phyloP scores from a whole-genome alignment of 345 rosid genomes.

The Moricandia moricandioides region DNA sequence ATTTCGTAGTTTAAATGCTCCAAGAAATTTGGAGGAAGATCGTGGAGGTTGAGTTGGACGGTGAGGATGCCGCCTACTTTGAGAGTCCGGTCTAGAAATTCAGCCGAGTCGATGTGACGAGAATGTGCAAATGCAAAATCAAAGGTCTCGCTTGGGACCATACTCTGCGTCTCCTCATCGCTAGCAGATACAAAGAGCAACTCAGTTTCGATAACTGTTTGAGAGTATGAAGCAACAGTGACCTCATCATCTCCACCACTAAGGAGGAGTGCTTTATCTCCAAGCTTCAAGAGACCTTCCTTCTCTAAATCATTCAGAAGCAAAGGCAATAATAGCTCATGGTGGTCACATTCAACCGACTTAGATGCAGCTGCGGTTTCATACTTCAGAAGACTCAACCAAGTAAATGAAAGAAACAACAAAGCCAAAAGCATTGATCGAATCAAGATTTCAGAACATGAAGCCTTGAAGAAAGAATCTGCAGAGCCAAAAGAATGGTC shows the following conservation, averaged over 20 bases:
- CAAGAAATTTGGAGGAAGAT: constrained; percentile 33
- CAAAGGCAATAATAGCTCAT: constrained; percentile 35
- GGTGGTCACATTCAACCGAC: constrained; percentile 17
- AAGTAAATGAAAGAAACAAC: constrained; percentile 43
- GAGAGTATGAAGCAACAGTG: constrained; percentile 31
- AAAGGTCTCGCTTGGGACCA: constrained; percentile 41
- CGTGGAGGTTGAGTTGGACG: constrained; percentile 35
- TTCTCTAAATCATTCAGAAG: constrained; percentile 53
- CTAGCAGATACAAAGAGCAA: constrained; percentile 41
- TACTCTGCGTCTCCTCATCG: constrained; percentile 45
- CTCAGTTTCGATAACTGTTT: constrained; percentile 29
- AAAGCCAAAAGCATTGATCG: constrained; percentile 43
- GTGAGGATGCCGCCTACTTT: constrained; percentile 59
- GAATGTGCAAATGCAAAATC: constrained; percentile 49
- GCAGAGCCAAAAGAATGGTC: constrained; percentile 25
- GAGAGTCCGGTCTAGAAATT: constrained; percentile 59
- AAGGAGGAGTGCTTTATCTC: constrained; percentile 47
- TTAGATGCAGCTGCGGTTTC: constrained; percentile 3
- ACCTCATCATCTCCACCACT: constrained; percentile 35
- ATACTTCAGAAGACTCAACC: constrained; percentile 32
- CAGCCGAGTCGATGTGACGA: constrained; percentile 28
- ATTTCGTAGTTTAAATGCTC: constrained; percentile 50
- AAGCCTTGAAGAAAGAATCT: constrained; percentile 42
- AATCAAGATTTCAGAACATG: constrained; percentile 37
- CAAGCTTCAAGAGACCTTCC: constrained; percentile 50